phyloP scores from a whole-genome alignment of 495 filamentous ascomycete species.

The Xylaria scruposa region DNA sequence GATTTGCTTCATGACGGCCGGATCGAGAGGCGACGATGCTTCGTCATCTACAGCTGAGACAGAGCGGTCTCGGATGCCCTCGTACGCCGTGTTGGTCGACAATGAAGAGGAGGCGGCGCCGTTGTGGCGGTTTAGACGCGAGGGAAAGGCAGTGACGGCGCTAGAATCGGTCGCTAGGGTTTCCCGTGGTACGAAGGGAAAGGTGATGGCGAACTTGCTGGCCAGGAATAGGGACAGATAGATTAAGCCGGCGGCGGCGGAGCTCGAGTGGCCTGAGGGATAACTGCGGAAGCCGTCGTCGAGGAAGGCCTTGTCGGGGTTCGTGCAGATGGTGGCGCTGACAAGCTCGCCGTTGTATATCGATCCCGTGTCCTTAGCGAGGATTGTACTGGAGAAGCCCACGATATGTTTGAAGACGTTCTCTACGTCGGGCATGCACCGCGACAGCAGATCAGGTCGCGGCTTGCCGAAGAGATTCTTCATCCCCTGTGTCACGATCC shows the following conservation, averaged over 20 bases:
- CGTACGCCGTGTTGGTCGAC: constrained; percentile 33
- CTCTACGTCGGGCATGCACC: constrained; percentile 66
- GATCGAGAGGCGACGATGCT: constrained; percentile 34
- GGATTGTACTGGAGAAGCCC: constrained; percentile 49
- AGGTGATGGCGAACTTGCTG: constrained; percentile 64
- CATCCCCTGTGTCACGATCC: constrained; percentile 80
- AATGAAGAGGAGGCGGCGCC: constrained; percentile 5
- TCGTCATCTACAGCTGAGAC: constrained; percentile 30
- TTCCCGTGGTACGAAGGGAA: constrained; percentile 62
- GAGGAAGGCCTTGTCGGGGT: constrained; percentile 66
- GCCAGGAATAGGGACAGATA: constrained; percentile 77
- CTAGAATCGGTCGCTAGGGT: constrained; percentile 42
- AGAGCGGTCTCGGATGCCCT: constrained; percentile 34
- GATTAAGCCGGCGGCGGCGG: constrained; percentile 75
- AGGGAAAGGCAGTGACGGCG: constrained; percentile 56
- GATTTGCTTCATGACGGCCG: constrained; percentile 43
- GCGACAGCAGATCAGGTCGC: constrained; percentile 77
- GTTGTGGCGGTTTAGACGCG: constrained; percentile 40
- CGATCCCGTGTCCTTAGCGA: constrained; percentile 33
- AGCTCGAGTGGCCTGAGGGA: constrained; percentile 70
- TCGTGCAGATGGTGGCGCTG: constrained; percentile 71
- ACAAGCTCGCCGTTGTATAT: constrained; percentile 62
- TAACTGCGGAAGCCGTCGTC: constrained; percentile 89
- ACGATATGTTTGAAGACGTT: constrained; percentile 52
- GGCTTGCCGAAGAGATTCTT: constrained; percentile 91